Evolutionary conservation across 768 basidiomycete genomes (phyloP), one percentile per base, ranked within the genome.

Genomic region (Lentinula boryana): DNA sequence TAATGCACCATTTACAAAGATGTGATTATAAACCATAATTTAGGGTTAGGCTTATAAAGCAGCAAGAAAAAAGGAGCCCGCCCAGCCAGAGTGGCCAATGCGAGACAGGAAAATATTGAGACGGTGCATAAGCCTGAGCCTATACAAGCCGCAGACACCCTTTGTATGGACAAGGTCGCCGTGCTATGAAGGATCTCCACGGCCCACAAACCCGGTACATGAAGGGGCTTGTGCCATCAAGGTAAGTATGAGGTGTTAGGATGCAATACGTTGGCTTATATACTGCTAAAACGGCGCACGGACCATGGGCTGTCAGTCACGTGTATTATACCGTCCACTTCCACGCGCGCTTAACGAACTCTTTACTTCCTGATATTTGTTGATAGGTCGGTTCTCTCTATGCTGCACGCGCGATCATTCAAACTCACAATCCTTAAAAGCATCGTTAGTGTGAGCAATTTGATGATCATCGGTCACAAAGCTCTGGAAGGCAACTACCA

Each of bases 201-300:
- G 23, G 56, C 56, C 56, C 56, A 58, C 56, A 58, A 46, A 58
- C 56, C 56, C 41, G 56, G 40, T 44, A 58, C 13, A 5, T 59
- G 58, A 59, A 59, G 58, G 58, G 48, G 43, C 48, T n/a, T 59
- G 58, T 59, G 58, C 58, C 58, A 59, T 59, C 58, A 59, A 59
- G 58, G 58, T 59, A 59, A 59, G 46, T 59, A 59, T 59, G 58
- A 59, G 58, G 3, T 49, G 32, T 40, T 49, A 13, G 12, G 12
- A 6, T 6, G 58, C 16, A 5, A n/a, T 13, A 5, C 13, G 41
- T 10, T 15, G 2, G 23, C 3, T 58, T 58, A 10, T 58, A 58
- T 58, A 58, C 44, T 5, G 16, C 48, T 9, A 7, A 16, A 1
- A 15, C 23, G 31, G 41, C 44, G 58, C 43, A 46, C 58, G 58